Evolutionary conservation across 495 filamentous ascomycete species (phyloP).

Genomic region (Penicillium alfredii): DNA sequence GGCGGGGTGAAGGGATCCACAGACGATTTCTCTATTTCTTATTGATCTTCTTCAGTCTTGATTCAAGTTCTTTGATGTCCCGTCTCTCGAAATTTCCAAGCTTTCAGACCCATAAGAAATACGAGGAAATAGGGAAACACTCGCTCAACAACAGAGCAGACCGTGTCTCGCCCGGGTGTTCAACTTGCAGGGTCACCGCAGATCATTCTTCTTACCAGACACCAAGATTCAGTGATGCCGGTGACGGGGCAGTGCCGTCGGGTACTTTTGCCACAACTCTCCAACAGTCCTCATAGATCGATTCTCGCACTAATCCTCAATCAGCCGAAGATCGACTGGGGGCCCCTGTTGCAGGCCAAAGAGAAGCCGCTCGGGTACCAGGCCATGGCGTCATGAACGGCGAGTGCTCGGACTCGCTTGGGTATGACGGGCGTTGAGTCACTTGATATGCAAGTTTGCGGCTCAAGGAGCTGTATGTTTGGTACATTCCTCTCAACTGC

Average conservation of each 20-base stretch:
- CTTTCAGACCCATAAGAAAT: too few species aligned
- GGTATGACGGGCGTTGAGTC: constrained; percentile 15
- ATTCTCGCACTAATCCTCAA: constrained; percentile 6
- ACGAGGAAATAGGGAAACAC: too few species aligned
- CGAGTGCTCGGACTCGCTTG: constrained; percentile 6
- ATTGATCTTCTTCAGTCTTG: too few species aligned
- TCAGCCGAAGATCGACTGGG: constrained; percentile 14
- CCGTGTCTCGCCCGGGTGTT: too few species aligned
- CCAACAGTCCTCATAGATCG: not conserved
- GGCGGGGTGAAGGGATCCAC: too few species aligned
- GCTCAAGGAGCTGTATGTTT: constrained; percentile 14
- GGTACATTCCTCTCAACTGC: constrained; percentile 1
- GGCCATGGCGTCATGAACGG: constrained; percentile 20
- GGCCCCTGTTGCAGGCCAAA: constrained; percentile 11
- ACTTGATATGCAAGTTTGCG: constrained; percentile 24
- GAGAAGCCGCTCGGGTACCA: not conserved
- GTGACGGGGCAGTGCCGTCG: constrained; percentile 12
- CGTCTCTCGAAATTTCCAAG: too few species aligned
- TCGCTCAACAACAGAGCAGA: too few species aligned
- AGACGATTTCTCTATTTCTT: too few species aligned
- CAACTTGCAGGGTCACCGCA: too few species aligned
- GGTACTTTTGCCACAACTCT: constrained; percentile 18
- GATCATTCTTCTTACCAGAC: too few species aligned
- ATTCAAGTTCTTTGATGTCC: too few species aligned
- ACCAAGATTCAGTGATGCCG: too few species aligned